Base-by-base conservation (phyloP, 345 rosid genomes). In the Geranium rotundifolium region DNA sequence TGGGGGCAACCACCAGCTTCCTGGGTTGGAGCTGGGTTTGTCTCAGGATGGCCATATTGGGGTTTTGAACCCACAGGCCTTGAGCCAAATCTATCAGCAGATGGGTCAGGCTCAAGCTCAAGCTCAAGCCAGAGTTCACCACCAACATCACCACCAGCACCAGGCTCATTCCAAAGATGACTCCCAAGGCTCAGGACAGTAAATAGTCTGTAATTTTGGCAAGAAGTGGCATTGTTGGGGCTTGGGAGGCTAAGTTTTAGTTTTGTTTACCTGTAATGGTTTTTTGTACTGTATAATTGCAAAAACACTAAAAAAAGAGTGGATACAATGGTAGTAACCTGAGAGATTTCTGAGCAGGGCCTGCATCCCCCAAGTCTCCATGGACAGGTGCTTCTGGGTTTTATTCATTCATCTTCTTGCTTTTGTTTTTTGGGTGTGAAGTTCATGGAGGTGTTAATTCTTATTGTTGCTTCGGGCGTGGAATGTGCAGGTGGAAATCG, bases 21-120 rank as follows among this genome's bases (percentile, higher is more conserved):
- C 81, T 55, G 81, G 78, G 18, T 66, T 77, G 67, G 81, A 77
- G 71, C 81, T 77, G 49, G 81, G 81, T 18, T 63, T 77, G 59
- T 77, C 81, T 23, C 81, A 77, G 57, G 75, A 77, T 63, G 76
- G 73, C 15, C 75, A 63, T 60, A 66, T 74, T 61, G 71, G 73
- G 63, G 75, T 61, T 61, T 49, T 74, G 68, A 74, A 64, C 65
- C 57, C 57, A 6, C 56, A 58, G 8, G 17, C 19, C 14, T 41
- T 65, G 56, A 14, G 20, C 34, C 82, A 77, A 67, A 65, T 77
- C 55, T 77, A 77, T 71, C 81, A 77, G 75, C 81, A 77, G 71
- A 73, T 77, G 67, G 81, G 75, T 15, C 81, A 71, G 31, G n/a
- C n/a, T n/a, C n/a, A n/a, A n/a, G n/a, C n/a, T n/a, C n/a, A n/a